phyloP scores from a whole-genome alignment of 106 monocot genomes.

The Dactylorhiza incarnata region DNA sequence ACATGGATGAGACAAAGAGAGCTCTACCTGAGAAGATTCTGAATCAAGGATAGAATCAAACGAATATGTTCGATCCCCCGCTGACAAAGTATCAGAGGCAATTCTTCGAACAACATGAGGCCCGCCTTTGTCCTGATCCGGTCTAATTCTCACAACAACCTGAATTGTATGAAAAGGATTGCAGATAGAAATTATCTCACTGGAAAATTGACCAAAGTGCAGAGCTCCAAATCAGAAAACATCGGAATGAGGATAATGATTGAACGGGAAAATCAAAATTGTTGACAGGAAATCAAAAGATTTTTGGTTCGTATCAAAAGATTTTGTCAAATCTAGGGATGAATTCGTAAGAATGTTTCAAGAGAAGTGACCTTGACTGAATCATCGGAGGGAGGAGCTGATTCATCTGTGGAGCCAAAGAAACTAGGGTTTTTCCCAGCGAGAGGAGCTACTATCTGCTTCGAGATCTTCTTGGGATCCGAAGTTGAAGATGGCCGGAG shows the following conservation, averaged over 20 bases:
- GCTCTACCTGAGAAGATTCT: conserved; percentile 58
- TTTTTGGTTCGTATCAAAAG: no score
- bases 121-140: conserved; percentile 23
- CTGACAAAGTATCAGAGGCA: conserved; percentile 38
- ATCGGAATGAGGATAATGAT: not conserved
- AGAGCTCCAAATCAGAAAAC: not conserved
- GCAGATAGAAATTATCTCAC: not conserved
- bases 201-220: not conserved
- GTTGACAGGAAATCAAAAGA: not conserved
- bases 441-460: not conserved
- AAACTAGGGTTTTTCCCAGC: not conserved
- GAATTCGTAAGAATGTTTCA: not conserved
- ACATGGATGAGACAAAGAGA: not conserved
- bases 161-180: not conserved
- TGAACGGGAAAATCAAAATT: not conserved
- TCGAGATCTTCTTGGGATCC: conserved; percentile 12
- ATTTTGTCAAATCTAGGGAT: not conserved
- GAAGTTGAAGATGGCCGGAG: not conserved
- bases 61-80: conserved; percentile 33
- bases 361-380: conserved; percentile 33
- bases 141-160: conserved; percentile 68
- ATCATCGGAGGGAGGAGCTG: conserved; percentile 5
- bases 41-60: conserved; percentile 64
- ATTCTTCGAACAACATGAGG: conserved; percentile 23
- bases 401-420: not conserved